Evolutionary conservation across 1,139 yeast species (phyloP), one percentile per base, ranked within the genome.

Genomic region (Candida sanyaensis): DNA sequence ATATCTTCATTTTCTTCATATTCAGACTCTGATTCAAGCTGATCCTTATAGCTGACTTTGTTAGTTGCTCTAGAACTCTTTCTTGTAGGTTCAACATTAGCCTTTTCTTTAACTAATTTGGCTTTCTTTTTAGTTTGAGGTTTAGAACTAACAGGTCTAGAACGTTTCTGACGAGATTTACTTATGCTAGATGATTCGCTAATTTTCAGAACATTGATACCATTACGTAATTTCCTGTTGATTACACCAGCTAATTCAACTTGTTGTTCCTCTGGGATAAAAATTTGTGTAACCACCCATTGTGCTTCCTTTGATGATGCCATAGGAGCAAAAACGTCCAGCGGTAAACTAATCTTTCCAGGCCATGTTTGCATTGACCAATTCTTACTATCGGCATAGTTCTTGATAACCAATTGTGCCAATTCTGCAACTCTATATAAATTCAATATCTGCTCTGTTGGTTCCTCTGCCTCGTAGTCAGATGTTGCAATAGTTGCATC

Each of bases 351-450:
- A 28, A 87, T 64, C 56, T 84, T 86, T 0, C 93, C 95, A 0
- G 96, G 96, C 83, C 93, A 91, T 0, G 92, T 83, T 30, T 84
- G 80, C 51, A 88, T 72, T 23, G 80, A 78, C 96, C 96, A 89
- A 44, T 74, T 75, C 57, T 77, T 81, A 13, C 64, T 60, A 38
- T 80, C 86, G 43, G 86, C 81, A 36, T 80, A 68, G 49, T 79
- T 82, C 49, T 84, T 78, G 41, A 91, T 73, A 5, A 82, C 69
- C 51, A 86, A 66, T 63, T 88, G 96, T 1, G 91, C 75, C 41
- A 90, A 63, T 57, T 91, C 97, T 1, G 96, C 80, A 9, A 88
- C 70, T 43, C 83, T 62, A 61, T 89, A 90, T 36, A 90, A 67
- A 40, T 78, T 72, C 47, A 64, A 56, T 1, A 66, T 68, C 32